A percentile compares a stretch with the other conserved stretches of the same genome.
Evolutionary conservation across 192 early-diverging fungal species (phyloP).

Genomic region (Chytriomyces sp.): DNA sequence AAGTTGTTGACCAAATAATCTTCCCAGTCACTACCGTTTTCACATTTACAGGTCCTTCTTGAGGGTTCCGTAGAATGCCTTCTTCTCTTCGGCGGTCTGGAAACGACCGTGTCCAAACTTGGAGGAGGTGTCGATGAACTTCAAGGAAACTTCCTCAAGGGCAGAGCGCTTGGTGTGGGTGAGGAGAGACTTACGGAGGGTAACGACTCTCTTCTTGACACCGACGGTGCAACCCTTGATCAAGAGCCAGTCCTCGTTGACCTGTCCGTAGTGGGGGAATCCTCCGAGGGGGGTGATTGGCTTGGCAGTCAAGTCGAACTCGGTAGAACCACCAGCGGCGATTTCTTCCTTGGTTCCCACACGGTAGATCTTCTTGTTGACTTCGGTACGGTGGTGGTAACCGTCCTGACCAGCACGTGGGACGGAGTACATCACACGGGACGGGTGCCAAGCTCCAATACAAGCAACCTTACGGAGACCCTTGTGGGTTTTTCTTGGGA

Average conservation of each 20-base stretch:
- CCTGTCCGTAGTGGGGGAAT: slow-evolving; percentile 99
- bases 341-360: slow-evolving; percentile 86
- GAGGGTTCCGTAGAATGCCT: slow-evolving; percentile 80
- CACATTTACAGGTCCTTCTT: slow-evolving; percentile 45
- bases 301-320: slow-evolving; percentile 96
- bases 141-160: slow-evolving; percentile 93
- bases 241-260: slow-evolving; percentile 98
- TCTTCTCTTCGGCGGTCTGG: slow-evolving; percentile 98
- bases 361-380: slow-evolving; percentile 99
- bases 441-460: slow-evolving; percentile 99
- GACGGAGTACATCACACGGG: slow-evolving; percentile 96
- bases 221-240: slow-evolving; percentile 98
- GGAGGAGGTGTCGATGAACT: slow-evolving; percentile 99
- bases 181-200: slow-evolving; percentile 97
- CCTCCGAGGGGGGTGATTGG: slow-evolving; percentile 97
- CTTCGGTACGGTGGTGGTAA: slow-evolving; percentile 99
- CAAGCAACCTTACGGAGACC: slow-evolving; percentile 99
- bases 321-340: slow-evolving; percentile 85
- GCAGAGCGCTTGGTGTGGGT: slow-evolving; percentile 96
- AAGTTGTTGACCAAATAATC: too few relatives aligned
- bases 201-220: slow-evolving; percentile 96
- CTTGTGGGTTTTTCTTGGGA: slow-evolving; percentile 99
- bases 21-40: too few relatives aligned
- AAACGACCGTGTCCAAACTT: slow-evolving; percentile 99
- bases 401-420: slow-evolving; percentile 99